These are phyloP conservation scores for Russula griseocarnosa DNA, from an alignment of 768 basidiomycete genomes.

Conservation along the genomic window DNA sequence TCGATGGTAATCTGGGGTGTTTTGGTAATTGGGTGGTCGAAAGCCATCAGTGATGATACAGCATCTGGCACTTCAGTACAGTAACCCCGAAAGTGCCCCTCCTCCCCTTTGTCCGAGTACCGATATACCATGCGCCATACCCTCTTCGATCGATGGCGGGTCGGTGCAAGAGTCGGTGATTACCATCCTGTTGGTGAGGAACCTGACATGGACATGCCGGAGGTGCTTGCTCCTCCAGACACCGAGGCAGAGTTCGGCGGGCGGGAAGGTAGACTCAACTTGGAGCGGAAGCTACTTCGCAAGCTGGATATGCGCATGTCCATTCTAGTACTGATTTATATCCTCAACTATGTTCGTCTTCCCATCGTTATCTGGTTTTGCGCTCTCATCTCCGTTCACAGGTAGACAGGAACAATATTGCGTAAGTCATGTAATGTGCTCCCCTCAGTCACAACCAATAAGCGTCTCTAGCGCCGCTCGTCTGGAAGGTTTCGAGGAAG, in stretches of 20 bases:
- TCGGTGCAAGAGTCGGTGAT: neutral
- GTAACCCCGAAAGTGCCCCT: neutral
- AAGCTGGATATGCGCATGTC: conserved; percentile 45
- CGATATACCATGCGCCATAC: conserved; percentile 22
- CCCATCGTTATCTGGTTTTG: neutral
- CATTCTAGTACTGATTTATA: conserved; percentile 45
- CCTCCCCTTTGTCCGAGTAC: neutral
- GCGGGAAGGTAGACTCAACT: conserved; percentile 35
- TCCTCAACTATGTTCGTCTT: conserved; percentile 44
- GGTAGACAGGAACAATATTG: conserved; percentile 70
- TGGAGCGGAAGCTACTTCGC: conserved; percentile 44
- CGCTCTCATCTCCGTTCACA: conserved; percentile 30
- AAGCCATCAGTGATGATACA: conserved; percentile 32
- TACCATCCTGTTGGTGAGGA: neutral
- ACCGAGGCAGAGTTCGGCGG: conserved; percentile 39
- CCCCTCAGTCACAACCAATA: neutral
- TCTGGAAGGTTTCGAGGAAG: conserved; percentile 64
- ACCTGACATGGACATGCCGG: neutral
- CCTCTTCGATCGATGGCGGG: conserved; percentile 17
- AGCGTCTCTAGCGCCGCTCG: conserved; percentile 55
- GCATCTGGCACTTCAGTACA: conserved; percentile 28
- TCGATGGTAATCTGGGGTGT: conserved; percentile 62
- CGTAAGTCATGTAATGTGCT: conserved; percentile 39
- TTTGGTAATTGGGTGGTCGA: conserved; percentile 39
- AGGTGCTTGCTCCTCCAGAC: conserved; percentile 5